phyloP scores from a whole-genome alignment of 1,139 yeast species.

The Zygoascus meyerae region DNA sequence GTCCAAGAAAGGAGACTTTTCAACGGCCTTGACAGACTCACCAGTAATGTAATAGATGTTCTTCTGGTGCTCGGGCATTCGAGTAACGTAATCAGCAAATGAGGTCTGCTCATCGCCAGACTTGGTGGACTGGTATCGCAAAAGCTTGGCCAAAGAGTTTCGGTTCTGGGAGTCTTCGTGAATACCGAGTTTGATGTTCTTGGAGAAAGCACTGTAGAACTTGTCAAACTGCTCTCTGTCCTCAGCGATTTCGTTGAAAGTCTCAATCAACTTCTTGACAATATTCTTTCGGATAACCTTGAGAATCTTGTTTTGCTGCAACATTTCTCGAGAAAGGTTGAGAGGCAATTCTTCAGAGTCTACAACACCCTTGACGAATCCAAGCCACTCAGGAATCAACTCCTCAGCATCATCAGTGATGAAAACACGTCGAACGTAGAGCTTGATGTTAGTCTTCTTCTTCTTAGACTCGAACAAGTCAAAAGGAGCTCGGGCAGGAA shows the following conservation, averaged over 20 bases:
- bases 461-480: slow-evolving; percentile 95
- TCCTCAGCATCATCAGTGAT: slow-evolving; percentile 99
- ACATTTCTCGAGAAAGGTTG: slow-evolving; percentile 99
- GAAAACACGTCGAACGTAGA: slow-evolving; percentile 99
- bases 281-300: slow-evolving; percentile 99
- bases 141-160: slow-evolving; percentile 86
- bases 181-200: slow-evolving; percentile 98
- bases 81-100: slow-evolving; percentile 92
- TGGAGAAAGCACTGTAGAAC: slow-evolving; percentile 96
- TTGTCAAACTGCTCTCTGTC: slow-evolving; percentile 98
- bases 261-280: slow-evolving; percentile 96
- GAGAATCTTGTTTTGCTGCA: slow-evolving; percentile 99
- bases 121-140: slow-evolving; percentile 97
- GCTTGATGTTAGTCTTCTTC: slow-evolving; percentile 99
- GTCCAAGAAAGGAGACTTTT: slow-evolving; percentile 98
- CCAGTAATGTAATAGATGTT: slow-evolving; percentile 99
- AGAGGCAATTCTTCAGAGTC: slow-evolving; percentile 99
- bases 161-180: slow-evolving; percentile 99
- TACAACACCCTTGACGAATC: slow-evolving; percentile 97
- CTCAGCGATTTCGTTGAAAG: slow-evolving; percentile 98
- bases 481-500: slow-evolving; percentile 99
- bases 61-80: slow-evolving; percentile 99
- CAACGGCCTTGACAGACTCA: slow-evolving; percentile 96
- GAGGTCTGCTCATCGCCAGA: slow-evolving; percentile 92
- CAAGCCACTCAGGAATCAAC: slow-evolving; percentile 98